Evolutionary conservation across 345 rosid species (phyloP).

Genomic region (Luvunga scandens): DNA sequence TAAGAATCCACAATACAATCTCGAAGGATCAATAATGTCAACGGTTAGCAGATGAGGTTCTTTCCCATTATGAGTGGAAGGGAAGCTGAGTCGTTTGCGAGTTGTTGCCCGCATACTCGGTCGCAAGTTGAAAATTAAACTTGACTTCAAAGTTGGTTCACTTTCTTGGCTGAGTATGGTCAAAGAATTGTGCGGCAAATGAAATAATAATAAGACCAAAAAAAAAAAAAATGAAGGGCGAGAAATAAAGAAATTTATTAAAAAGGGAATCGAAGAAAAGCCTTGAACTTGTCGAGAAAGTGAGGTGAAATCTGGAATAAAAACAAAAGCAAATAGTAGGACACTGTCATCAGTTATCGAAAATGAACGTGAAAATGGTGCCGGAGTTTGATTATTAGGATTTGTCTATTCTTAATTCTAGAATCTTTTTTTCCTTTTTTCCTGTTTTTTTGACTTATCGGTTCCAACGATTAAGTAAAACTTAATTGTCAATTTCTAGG

Average conservation of each 20-base stretch:
- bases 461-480: background rate
- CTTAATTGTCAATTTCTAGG: background rate
- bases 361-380: background rate
- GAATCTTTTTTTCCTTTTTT: background rate
- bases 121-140: background rate
- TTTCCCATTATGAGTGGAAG: background rate
- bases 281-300: background rate
- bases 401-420: background rate
- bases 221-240: too few relatives aligned
- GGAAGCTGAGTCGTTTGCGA: background rate
- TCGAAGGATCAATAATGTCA: too few relatives aligned
- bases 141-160: slow-evolving; percentile 11
- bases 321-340: background rate
- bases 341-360: background rate
- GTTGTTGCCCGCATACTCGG: background rate
- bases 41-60: too few relatives aligned
- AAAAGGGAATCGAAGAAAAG: background rate
- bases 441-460: background rate
- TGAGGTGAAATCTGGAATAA: background rate
- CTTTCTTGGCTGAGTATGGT: background rate
- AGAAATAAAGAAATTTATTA: too few relatives aligned
- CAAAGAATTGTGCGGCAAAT: background rate
- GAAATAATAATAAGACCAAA: too few relatives aligned
- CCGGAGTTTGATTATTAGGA: background rate
- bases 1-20: too few relatives aligned